Evolutionary conservation across 257 asterid species (phyloP).

Genomic region (Primulina tabacum): DNA sequence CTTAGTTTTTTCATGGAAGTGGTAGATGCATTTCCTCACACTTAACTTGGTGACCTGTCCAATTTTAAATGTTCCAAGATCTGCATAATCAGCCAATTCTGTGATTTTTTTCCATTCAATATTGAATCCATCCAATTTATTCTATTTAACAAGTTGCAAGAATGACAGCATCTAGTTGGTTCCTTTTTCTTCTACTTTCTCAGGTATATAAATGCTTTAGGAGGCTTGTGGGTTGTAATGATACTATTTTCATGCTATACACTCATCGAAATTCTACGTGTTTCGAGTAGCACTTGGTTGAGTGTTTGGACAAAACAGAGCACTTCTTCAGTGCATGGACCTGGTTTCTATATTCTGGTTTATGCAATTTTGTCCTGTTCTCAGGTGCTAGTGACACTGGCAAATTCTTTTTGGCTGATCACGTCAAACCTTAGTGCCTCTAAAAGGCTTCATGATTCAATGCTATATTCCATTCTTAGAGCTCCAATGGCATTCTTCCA

Average conservation of each 20-base stretch:
- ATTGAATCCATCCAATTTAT: no score
- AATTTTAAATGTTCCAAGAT: no score
- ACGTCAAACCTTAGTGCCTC: slow-evolving; percentile 70
- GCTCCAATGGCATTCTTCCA: slow-evolving; percentile 93
- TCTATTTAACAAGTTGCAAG: no score
- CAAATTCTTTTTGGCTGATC: slow-evolving; percentile 80
- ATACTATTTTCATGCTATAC: slow-evolving; percentile 60
- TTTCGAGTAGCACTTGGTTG: slow-evolving; percentile 90
- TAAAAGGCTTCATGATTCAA: slow-evolving; percentile 65
- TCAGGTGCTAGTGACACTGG: slow-evolving; percentile 75
- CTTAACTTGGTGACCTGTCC: no score
- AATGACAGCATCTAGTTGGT: no score
- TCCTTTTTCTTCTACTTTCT: no score
- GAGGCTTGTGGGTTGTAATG: slow-evolving; percentile 82
- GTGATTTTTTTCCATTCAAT: no score
- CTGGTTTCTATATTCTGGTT: slow-evolving; percentile 73
- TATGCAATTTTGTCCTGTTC: slow-evolving; percentile 63
- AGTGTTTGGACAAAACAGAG: slow-evolving; percentile 87
- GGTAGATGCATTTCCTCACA: no score
- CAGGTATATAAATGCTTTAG: slow-evolving; percentile 72
- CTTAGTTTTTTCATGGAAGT: neutral
- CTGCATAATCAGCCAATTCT: no score
- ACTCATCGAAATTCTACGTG: slow-evolving; percentile 69
- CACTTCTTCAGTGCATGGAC: slow-evolving; percentile 40
- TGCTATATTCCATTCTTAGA: slow-evolving; percentile 61